phyloP scores from a whole-genome alignment of 1,139 yeast species.

The Candida frijolesensis region DNA sequence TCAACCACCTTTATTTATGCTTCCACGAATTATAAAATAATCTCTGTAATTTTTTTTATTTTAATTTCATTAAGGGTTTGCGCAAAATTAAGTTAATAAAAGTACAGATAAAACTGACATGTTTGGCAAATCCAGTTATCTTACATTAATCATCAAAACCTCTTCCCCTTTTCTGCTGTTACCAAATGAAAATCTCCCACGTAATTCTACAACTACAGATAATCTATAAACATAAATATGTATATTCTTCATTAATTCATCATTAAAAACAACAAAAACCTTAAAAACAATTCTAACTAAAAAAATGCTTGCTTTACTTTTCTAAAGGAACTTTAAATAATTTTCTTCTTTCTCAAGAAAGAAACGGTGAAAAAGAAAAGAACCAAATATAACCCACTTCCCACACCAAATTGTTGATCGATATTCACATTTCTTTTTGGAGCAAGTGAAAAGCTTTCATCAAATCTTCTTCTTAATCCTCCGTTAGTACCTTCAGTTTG shows the following conservation, averaged over 20 bases:
- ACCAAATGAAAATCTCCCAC: too few species aligned
- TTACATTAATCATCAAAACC: too few species aligned
- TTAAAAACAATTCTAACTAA: not conserved
- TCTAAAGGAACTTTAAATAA: slow-evolving; percentile 8
- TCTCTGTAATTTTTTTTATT: too few species aligned
- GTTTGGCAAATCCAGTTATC: too few species aligned
- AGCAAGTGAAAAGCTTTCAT: slow-evolving; percentile 3
- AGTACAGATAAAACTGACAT: too few species aligned
- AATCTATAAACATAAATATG: too few species aligned
- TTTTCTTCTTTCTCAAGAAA: slow-evolving; percentile 18
- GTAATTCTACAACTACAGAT: too few species aligned
- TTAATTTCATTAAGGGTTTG: too few species aligned
- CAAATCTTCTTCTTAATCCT: slow-evolving; percentile 6
- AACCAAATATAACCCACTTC: slow-evolving; percentile 19
- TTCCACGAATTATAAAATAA: too few species aligned
- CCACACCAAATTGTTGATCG: slow-evolving; percentile 12
- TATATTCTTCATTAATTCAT: slow-evolving; percentile 2
- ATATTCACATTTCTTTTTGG: slow-evolving; percentile 6
- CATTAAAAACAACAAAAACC: not conserved
- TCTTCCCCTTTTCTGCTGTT: too few species aligned
- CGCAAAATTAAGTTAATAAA: too few species aligned
- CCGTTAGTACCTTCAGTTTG: slow-evolving; percentile 8
- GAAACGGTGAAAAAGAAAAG: slow-evolving; percentile 19
- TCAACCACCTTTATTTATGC: too few species aligned
- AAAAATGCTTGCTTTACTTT: not conserved